Base-by-base conservation (phyloP, 306 rosid species). In the Acmispon strigosus region DNA sequence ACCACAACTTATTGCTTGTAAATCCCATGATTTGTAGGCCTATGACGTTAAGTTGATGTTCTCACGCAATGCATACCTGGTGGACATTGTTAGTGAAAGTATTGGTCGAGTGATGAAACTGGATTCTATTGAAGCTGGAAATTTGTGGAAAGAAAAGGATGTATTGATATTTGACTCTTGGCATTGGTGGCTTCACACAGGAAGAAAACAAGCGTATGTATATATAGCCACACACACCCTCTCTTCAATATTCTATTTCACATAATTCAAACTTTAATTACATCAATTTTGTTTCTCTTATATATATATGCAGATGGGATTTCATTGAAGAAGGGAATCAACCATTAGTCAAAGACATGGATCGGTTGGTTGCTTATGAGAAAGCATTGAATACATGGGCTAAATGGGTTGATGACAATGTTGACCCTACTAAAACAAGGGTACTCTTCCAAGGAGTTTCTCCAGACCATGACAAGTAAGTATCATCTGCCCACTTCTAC, bases 391-490 rank as follows among this genome's bases (percentile, higher is more conserved):
- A 56, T 1, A 92, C 92, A 27, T 92, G 98, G 98, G 92, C 96
- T 12, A 78, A 68, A 27, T 92, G 98, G 98, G 74, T 89, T 13
- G 83, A 88, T 60, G 8, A 3, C 59, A 83, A 80, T 37, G 62
- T 86, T 20, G 76, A 89, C 59, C 76, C 84, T 6, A 34, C 69
- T 0, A 70, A 70, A 66, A 83, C 96, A 14, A 80, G 7, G 44
- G 87, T 92, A 24, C 81, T 89, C 78, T 92, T 86, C 29, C 98
- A 92, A 75, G 98, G 92, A 12, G 75, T 92, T 3, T 92, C 96
- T 18, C 98, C 96, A 0, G 96, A 89, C 62, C 98, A 92, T 56
- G 3, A 17, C 1, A 73, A 83, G 98, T 87, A 81, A 76, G 82
- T 43, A 15, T 22, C n/a, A n/a, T n/a, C n/a, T n/a, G n/a, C n/a